These are phyloP conservation scores for Agastache rugosa DNA, from an alignment of 257 asterid genomes.

Conservation along the genomic window DNA sequence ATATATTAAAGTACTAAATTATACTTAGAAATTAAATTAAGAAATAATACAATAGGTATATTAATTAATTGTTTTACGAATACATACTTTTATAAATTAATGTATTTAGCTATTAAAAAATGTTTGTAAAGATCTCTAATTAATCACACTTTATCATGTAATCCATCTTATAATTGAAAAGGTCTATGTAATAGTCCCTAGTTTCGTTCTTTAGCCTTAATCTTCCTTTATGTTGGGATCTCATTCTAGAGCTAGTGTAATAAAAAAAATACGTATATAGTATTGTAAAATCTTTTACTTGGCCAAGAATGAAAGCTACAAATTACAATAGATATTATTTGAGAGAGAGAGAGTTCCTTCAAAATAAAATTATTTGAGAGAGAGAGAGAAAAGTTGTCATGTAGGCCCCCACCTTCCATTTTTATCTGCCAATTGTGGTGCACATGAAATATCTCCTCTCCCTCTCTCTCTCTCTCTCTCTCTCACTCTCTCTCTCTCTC, in stretches of 20 bases:
- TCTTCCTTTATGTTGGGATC: conserved; percentile 1
- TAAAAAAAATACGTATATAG: too few relatives aligned
- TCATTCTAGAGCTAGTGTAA: background rate
- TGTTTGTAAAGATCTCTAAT: too few relatives aligned
- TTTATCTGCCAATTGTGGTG: background rate
- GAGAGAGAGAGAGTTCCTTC: conserved; percentile 11
- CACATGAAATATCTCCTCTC: too few relatives aligned
- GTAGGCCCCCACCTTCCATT: background rate
- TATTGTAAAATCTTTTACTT: conserved; percentile 1
- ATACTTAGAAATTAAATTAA: too few relatives aligned
- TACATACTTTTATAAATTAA: too few relatives aligned
- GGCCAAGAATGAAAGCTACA: conserved; percentile 19
- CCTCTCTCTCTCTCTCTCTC: background rate
- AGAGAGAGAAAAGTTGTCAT: background rate
- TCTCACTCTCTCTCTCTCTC: background rate
- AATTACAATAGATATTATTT: background rate
- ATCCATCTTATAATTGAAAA: too few relatives aligned
- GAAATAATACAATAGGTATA: too few relatives aligned
- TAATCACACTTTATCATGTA: too few relatives aligned
- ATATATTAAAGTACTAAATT: too few relatives aligned
- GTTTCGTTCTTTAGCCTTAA: too few relatives aligned
- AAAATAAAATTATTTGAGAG: conserved; percentile 11
- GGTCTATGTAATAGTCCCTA: background rate
- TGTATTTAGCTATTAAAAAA: too few relatives aligned
- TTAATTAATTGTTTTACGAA: too few relatives aligned